phyloP scores from a whole-genome alignment of 306 rosid genomes.

The Cucumis hystrix region DNA sequence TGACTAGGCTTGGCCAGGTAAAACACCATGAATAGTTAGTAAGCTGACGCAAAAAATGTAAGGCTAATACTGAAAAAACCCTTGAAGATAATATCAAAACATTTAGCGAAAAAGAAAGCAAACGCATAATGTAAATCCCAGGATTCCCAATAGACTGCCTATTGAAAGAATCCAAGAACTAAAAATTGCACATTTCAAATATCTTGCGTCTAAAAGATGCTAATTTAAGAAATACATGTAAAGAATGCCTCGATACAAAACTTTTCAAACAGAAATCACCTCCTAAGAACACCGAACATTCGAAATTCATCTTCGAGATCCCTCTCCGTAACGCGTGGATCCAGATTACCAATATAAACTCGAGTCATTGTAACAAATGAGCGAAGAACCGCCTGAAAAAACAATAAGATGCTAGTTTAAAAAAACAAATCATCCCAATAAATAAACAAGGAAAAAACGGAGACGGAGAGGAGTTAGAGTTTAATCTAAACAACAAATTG shows the following conservation, averaged over 20 bases:
- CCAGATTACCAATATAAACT: conserved; percentile 80
- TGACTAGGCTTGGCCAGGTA: background rate
- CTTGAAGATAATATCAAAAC: background rate
- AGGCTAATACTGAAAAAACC: background rate
- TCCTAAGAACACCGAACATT: conserved; percentile 75
- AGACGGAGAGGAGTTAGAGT: background rate
- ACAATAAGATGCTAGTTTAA: background rate
- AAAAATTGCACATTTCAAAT: background rate
- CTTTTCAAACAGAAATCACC: conserved; percentile 23
- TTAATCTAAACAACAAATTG: background rate
- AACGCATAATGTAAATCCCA: background rate
- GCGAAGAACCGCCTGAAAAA: conserved; percentile 4
- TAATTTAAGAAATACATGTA: background rate
- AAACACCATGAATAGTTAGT: background rate
- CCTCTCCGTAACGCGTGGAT: conserved; percentile 81
- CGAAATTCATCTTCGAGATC: conserved; percentile 91
- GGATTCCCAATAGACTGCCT: background rate
- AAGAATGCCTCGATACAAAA: background rate
- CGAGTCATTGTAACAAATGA: conserved; percentile 47
- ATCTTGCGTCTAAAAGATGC: background rate
- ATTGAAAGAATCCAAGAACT: background rate
- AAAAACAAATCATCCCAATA: background rate
- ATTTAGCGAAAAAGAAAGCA: background rate
- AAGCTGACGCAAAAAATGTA: background rate
- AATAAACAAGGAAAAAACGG: background rate